A percentile compares a stretch with the other conserved stretches of the same genome.
Conservation (phyloP, 495 filamentous ascomycete species). For the Trichoderma orchidacearum region DNA sequence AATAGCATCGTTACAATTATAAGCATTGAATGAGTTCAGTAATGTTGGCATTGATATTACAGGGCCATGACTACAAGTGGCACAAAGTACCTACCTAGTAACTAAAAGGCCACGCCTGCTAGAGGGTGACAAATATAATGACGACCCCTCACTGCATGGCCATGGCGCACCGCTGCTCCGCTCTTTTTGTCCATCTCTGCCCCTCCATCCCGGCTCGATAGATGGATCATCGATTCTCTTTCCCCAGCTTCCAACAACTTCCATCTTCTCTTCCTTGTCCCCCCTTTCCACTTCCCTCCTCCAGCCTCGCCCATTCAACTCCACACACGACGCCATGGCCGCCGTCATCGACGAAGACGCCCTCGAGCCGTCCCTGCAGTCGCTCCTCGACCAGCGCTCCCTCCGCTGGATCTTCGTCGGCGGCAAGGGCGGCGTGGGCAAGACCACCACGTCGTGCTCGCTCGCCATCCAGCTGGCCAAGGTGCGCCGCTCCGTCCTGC, state of each 20-base stretch:
- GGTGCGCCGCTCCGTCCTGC: conserved; percentile 84
- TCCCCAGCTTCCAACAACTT: neutral
- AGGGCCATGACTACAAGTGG: too few relatives aligned
- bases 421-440: conserved; percentile 98
- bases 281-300: neutral
- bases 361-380: conserved; percentile 86
- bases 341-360: conserved; percentile 54
- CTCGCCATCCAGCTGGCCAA: conserved; percentile 97
- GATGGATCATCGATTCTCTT: too few relatives aligned
- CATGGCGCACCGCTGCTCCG: neutral
- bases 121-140: neutral
- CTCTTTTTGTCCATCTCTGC: neutral
- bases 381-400: conserved; percentile 82
- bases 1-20: too few relatives aligned
- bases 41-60: too few relatives aligned
- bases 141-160: neutral
- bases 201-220: neutral
- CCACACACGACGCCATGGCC: conserved; percentile 49
- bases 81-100: too few relatives aligned
- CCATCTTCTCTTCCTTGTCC: neutral
- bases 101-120: too few relatives aligned
- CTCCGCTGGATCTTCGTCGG: conserved; percentile 99
- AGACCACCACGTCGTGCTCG: conserved; percentile 96
- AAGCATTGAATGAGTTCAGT: too few relatives aligned
- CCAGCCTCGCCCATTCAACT: neutral